phyloP scores from a whole-genome alignment of 2,329 filamentous ascomycete genomes.

The Neofusicoccum ribis region DNA sequence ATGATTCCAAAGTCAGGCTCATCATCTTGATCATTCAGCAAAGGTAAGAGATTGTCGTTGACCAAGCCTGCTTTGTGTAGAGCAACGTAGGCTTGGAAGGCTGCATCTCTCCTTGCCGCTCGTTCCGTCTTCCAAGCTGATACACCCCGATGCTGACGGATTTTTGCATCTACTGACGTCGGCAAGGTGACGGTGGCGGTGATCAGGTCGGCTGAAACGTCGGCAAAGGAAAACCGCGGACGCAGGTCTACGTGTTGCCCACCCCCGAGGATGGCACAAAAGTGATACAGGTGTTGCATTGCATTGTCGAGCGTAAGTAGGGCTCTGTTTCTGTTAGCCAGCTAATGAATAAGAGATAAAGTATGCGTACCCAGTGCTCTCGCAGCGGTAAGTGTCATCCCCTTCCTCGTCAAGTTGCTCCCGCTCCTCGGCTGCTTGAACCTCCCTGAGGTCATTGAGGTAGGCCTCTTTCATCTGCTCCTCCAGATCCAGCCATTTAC shows the following conservation, averaged over 20 bases:
- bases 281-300: constrained; percentile 75
- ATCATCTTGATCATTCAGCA: constrained; percentile 1
- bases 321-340: constrained; percentile 49
- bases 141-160: constrained; percentile 57
- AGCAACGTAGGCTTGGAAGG: constrained; percentile 74
- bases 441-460: constrained; percentile 61
- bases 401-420: constrained; percentile 52
- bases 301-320: constrained; percentile 72
- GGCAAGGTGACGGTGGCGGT: constrained; percentile 70
- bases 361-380: constrained; percentile 30
- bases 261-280: constrained; percentile 65
- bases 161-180: constrained; percentile 61
- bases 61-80: constrained; percentile 72
- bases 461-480: constrained; percentile 70
- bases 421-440: constrained; percentile 46
- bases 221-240: constrained; percentile 66
- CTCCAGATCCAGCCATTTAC: constrained; percentile 68
- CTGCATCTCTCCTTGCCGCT: constrained; percentile 76
- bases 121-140: constrained; percentile 68
- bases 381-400: constrained; percentile 24
- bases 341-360: not conserved
- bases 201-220: constrained; percentile 39
- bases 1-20: constrained; percentile 14
- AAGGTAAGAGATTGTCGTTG: constrained; percentile 75
- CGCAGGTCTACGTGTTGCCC: constrained; percentile 62